phyloP scores from a whole-genome alignment of 768 basidiomycete species.

The Hericium erinaceus region DNA sequence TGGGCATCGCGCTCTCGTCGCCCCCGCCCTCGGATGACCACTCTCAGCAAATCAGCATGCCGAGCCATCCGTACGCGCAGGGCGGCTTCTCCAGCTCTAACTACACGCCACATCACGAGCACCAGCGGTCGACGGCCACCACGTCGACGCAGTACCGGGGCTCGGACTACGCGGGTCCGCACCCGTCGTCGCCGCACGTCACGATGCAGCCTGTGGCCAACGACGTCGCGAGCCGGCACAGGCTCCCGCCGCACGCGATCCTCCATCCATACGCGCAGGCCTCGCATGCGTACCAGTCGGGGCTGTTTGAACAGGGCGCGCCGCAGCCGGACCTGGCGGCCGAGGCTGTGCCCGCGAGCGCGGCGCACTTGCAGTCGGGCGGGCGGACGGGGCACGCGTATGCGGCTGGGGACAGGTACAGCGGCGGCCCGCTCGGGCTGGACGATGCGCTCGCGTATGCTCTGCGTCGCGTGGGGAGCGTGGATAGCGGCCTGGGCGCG shows the following conservation, averaged over 20 bases:
- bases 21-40: slow-evolving; percentile 18
- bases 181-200: slow-evolving; percentile 24
- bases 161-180: slow-evolving; percentile 32
- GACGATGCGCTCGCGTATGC: slow-evolving; percentile 52
- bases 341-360: not conserved
- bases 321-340: not conserved
- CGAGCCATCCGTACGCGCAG: slow-evolving; percentile 30
- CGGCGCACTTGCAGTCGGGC: not conserved
- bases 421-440: slow-evolving; percentile 34
- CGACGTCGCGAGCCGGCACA: slow-evolving; percentile 26
- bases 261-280: slow-evolving; percentile 12
- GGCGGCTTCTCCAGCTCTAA: slow-evolving; percentile 1
- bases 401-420: slow-evolving; percentile 1
- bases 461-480: slow-evolving; percentile 24
- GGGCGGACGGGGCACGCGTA: slow-evolving; percentile 7
- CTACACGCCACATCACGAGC: slow-evolving; percentile 9
- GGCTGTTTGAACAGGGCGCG: not conserved
- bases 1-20: slow-evolving; percentile 38
- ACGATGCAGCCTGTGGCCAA: slow-evolving; percentile 15
- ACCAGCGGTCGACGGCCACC: slow-evolving; percentile 3
- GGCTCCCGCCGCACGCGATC: slow-evolving; percentile 23
- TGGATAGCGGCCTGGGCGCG: slow-evolving; percentile 39
- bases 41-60: slow-evolving; percentile 9
- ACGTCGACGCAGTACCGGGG: slow-evolving; percentile 14
- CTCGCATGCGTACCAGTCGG: not conserved